A percentile compares a stretch with the other conserved stretches of the same genome.
These are phyloP conservation scores for Stemphylium beticola DNA, from an alignment of 2,329 filamentous ascomycete species.

Conservation along the genomic window DNA sequence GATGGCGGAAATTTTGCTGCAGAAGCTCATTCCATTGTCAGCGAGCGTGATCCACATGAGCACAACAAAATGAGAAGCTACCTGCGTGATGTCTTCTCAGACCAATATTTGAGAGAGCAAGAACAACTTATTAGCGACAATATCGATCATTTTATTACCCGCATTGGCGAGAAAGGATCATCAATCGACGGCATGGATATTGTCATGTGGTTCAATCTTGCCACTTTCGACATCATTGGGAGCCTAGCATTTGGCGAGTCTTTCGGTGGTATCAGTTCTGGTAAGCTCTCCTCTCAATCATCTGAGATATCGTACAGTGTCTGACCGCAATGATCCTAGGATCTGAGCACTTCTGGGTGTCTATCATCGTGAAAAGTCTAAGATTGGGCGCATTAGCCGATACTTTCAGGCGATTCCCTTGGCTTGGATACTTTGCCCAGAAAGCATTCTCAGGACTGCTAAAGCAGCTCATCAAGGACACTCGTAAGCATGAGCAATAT, in stretches of 20 bases:
- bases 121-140: slow-evolving; percentile 41
- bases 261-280: too few species aligned
- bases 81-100: slow-evolving; percentile 45
- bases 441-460: neutral
- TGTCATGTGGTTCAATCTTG: slow-evolving; percentile 4
- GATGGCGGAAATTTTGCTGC: slow-evolving; percentile 19
- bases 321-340: too few species aligned
- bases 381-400: slow-evolving; percentile 37
- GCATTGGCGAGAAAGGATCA: neutral
- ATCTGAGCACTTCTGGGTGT: slow-evolving; percentile 17
- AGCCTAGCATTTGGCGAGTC: slow-evolving; percentile 44
- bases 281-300: too few species aligned
- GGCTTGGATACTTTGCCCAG: neutral
- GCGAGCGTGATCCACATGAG: slow-evolving; percentile 23
- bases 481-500: slow-evolving; percentile 6
- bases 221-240: slow-evolving; percentile 34
- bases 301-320: too few species aligned
- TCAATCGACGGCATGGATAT: slow-evolving; percentile 5
- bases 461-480: neutral
- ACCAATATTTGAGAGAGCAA: slow-evolving; percentile 44
- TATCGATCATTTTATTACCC: slow-evolving; percentile 5
- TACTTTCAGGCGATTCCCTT: neutral
- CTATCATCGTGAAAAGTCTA: neutral
- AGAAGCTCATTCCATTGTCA: slow-evolving; percentile 17
- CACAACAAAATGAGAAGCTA: slow-evolving; percentile 29